Evolutionary conservation across 169 alveolate species (phyloP).

Genomic region (Plasmodium gallinaceum): DNA sequence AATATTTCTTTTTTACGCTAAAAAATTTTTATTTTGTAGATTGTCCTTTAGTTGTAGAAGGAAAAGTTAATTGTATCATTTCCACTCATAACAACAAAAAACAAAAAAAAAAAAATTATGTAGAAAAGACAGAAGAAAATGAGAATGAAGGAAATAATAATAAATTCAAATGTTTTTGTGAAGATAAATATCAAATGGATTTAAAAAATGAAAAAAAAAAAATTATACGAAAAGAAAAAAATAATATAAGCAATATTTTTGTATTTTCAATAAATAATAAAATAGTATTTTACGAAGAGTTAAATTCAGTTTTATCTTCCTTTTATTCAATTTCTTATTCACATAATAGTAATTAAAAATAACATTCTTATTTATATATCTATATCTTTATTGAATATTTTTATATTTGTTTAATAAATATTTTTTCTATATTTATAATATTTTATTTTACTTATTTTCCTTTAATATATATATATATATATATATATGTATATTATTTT

Average conservation of each 20-base stretch:
- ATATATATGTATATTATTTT: neutral
- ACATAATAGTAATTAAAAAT: neutral
- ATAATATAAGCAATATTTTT: neutral
- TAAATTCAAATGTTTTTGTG: neutral
- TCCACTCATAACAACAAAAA: neutral
- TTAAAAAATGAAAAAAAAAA: neutral
- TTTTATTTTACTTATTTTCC: no score
- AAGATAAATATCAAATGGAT: neutral
- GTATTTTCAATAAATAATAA: slow-evolving; percentile 10
- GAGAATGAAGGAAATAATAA: neutral
- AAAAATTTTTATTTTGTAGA: neutral
- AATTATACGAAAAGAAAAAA: neutral
- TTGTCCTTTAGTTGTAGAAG: slow-evolving; percentile 1
- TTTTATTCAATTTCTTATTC: slow-evolving; percentile 15
- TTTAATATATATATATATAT: neutral
- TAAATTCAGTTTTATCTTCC: neutral
- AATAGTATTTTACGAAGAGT: slow-evolving; percentile 9
- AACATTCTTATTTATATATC: neutral
- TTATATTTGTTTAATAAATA: no score
- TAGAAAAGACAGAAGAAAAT: neutral
- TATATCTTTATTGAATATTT: no score
- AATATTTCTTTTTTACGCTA: no score
- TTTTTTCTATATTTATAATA: no score
- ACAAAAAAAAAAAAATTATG: neutral
- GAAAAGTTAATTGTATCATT: slow-evolving; percentile 6